phyloP scores from a whole-genome alignment of 2,329 filamentous ascomycete genomes.

The Alternaria viburni region DNA sequence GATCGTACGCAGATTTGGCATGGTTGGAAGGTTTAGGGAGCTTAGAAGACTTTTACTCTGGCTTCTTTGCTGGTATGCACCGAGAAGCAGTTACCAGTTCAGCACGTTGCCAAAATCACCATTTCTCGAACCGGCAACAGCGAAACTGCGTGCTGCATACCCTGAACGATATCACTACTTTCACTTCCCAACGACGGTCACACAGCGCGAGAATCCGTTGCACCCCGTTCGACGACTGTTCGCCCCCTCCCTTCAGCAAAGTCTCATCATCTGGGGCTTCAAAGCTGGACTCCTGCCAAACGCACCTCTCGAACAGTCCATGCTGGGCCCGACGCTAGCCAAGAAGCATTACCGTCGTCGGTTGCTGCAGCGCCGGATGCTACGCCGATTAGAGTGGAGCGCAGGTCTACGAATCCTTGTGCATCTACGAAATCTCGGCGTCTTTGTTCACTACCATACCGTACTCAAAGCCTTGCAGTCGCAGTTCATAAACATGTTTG shows the following conservation, averaged over 20 bases:
- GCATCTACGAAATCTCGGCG: slow-evolving; percentile 36
- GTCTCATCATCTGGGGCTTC: slow-evolving; percentile 45
- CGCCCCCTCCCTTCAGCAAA: slow-evolving; percentile 31
- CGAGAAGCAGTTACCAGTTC: slow-evolving; percentile 27
- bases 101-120: slow-evolving; percentile 26
- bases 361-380: slow-evolving; percentile 21
- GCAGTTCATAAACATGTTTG: slow-evolving; percentile 41
- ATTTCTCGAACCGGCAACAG: slow-evolving; percentile 28
- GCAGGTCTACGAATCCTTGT: slow-evolving; percentile 36
- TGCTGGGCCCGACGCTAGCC: slow-evolving; percentile 17
- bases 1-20: slow-evolving; percentile 65
- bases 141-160: slow-evolving; percentile 20
- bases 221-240: slow-evolving; percentile 42
- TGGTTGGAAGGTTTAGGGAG: slow-evolving; percentile 59
- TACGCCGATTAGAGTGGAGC: slow-evolving; percentile 35
- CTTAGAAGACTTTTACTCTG: slow-evolving; percentile 59
- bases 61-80: slow-evolving; percentile 54
- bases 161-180: slow-evolving; percentile 24
- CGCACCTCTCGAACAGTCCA: slow-evolving; percentile 31
- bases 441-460: slow-evolving; percentile 32
- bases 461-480: slow-evolving; percentile 36
- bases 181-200: slow-evolving; percentile 15
- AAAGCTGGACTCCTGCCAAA: slow-evolving; percentile 34
- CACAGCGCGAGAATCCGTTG: slow-evolving; percentile 5
- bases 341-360: slow-evolving; percentile 36